Conservation (phyloP, 2,329 filamentous ascomycete species). For the Hawksworthiomyces lignivorus region DNA sequence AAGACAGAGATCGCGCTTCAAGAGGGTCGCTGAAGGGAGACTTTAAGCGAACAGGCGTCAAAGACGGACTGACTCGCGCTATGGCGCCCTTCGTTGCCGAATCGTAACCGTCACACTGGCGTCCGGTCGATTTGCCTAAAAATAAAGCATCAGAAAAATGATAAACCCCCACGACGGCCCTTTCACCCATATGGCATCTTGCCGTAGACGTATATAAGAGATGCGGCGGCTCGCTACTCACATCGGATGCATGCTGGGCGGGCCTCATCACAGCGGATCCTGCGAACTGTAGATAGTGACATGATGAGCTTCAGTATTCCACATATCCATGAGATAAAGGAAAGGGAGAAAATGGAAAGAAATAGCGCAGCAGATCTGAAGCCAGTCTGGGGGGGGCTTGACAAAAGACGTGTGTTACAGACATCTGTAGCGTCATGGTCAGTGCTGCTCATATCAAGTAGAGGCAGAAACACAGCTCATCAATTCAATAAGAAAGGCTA, state of each 20-base stretch:
- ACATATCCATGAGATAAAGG: too few species aligned
- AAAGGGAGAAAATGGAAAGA: too few species aligned
- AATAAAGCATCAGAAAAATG: too few species aligned
- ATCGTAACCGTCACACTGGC: slow-evolving; percentile 9
- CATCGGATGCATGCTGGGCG: slow-evolving; percentile 10
- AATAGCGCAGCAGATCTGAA: too few species aligned
- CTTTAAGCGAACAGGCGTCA: slow-evolving; percentile 1
- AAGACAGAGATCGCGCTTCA: slow-evolving; percentile 11
- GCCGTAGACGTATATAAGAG: too few species aligned
- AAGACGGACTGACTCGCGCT: neutral
- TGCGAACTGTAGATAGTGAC: slow-evolving; percentile 5
- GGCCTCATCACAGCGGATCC: slow-evolving; percentile 12
- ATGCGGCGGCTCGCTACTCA: too few species aligned
- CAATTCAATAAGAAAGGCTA: too few species aligned
- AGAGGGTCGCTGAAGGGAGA: slow-evolving; percentile 3
- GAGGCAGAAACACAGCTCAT: too few species aligned
- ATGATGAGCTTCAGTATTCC: neutral
- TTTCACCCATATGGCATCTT: too few species aligned
- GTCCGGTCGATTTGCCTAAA: slow-evolving; percentile 8
- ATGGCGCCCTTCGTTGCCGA: neutral
- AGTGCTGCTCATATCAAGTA: neutral
- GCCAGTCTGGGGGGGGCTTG: too few species aligned
- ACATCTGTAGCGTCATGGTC: neutral
- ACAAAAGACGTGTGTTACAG: too few species aligned
- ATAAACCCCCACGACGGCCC: too few species aligned